Evolutionary conservation across 2,329 filamentous ascomycete genomes (phyloP).

Genomic region (Alternaria alternata): DNA sequence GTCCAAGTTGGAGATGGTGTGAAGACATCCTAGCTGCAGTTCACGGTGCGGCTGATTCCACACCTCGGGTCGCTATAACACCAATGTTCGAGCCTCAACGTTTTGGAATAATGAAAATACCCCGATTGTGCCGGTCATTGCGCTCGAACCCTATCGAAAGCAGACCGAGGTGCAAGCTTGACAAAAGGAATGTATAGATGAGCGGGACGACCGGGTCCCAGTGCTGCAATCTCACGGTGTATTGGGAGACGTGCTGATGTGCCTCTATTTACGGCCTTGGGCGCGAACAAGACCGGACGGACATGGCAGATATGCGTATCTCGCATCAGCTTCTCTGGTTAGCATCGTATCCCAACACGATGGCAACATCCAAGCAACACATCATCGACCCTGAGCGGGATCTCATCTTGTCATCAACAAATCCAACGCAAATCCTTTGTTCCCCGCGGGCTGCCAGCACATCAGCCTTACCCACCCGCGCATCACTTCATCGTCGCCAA

Average conservation of each 20-base stretch:
- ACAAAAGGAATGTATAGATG: not conserved
- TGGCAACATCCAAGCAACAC: constrained; percentile 1
- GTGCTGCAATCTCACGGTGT: not conserved
- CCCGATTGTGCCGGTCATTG: not conserved
- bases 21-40: not conserved
- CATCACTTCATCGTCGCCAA: not conserved
- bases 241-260: not conserved
- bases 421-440: not conserved
- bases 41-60: not conserved
- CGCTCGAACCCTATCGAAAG: not conserved
- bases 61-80: not conserved
- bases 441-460: not conserved
- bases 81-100: not conserved
- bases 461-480: not conserved
- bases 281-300: not conserved
- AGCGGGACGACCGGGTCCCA: not conserved
- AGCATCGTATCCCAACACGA: not conserved
- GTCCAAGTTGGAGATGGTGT: not conserved
- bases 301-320: not conserved
- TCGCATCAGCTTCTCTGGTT: not conserved
- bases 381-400: constrained; percentile 4
- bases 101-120: not conserved
- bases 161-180: not conserved
- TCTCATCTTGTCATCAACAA: not conserved
- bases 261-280: not conserved